phyloP scores from a whole-genome alignment of 129 eudicot species.

The Saussurea involucrata region DNA sequence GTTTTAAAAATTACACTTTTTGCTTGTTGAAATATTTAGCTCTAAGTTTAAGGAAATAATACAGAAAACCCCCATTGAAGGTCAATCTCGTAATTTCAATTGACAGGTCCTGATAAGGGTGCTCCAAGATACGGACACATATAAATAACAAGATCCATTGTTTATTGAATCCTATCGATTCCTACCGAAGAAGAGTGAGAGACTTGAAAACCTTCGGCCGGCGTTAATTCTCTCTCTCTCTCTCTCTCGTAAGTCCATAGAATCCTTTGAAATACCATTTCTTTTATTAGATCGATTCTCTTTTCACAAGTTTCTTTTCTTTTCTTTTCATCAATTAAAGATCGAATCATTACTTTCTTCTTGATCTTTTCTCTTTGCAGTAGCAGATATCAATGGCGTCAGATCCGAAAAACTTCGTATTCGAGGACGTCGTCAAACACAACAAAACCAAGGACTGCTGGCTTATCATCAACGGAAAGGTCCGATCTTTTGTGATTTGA shows the following conservation, averaged over 20 bases:
- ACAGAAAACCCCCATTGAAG: background rate
- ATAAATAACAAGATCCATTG: slow-evolving; percentile 13
- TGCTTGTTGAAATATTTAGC: too few species aligned
- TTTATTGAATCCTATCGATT: background rate
- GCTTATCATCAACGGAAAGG: slow-evolving; percentile 86
- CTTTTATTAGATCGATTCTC: slow-evolving; percentile 2
- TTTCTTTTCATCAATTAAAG: background rate
- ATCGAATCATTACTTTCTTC: background rate
- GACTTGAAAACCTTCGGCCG: slow-evolving; percentile 17
- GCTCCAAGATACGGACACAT: background rate
- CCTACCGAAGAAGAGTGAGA: background rate
- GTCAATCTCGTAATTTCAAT: background rate
- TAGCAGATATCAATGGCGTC: slow-evolving; percentile 54
- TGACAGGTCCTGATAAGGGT: background rate
- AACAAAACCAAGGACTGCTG: slow-evolving; percentile 87
- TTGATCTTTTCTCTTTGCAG: slow-evolving; percentile 15
- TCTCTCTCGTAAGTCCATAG: slow-evolving; percentile 16
- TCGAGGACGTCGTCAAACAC: slow-evolving; percentile 71
- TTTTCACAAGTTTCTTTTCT: background rate
- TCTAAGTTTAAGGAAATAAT: too few species aligned
- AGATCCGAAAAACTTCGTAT: slow-evolving; percentile 54
- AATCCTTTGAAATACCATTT: background rate
- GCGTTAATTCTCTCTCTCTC: background rate
- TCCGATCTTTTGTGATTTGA: slow-evolving; percentile 30
- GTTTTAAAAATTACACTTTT: too few species aligned